Percentiles rank a stretch among this genome's conserved stretches.
Evolutionary conservation across 129 eudicot genomes (phyloP).

Genomic region (Escallonia rubra): DNA sequence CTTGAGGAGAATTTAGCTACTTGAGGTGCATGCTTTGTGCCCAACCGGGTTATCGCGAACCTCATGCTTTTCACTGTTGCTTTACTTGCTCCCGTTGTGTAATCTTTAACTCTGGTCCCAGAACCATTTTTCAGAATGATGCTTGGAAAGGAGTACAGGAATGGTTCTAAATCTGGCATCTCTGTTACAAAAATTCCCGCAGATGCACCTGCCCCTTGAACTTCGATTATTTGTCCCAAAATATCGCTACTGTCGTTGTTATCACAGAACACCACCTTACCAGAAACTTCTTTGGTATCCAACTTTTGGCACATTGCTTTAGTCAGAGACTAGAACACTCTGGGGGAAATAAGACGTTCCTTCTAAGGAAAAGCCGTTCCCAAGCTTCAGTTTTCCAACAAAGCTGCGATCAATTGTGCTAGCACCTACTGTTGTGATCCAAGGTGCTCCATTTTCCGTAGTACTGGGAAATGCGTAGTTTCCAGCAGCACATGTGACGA

Average conservation of each 20-base stretch:
- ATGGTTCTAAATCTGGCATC: constrained; percentile 6
- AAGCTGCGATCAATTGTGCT: constrained; percentile 29
- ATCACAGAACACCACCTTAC: constrained; percentile 30
- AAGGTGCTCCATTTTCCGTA: constrained; percentile 27
- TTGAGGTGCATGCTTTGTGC: constrained; percentile 41
- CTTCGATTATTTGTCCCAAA: background rate
- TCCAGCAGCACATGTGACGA: constrained; percentile 30
- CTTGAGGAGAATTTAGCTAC: constrained; percentile 38
- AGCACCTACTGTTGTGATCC: constrained; percentile 40
- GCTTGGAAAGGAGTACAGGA: constrained; percentile 9
- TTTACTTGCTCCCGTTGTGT: constrained; percentile 17
- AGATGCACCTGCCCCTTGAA: constrained; percentile 11
- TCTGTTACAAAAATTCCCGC: constrained; percentile 30
- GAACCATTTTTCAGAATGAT: constrained; percentile 14
- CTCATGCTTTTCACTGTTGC: constrained; percentile 27
- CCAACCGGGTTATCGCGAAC: constrained; percentile 29
- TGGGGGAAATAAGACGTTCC: constrained; percentile 30
- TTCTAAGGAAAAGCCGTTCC: constrained; percentile 18
- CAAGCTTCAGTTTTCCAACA: constrained; percentile 21
- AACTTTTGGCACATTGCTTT: background rate
- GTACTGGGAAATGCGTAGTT: constrained; percentile 15
- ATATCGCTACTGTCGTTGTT: background rate
- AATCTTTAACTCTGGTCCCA: constrained; percentile 15
- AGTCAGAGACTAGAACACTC: constrained; percentile 13
- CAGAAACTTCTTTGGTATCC: constrained; percentile 12